A percentile compares a stretch with the other conserved stretches of the same genome.
phyloP scores from a whole-genome alignment of 371 early-diverging fungal genomes.

The Mucor racemosus region DNA sequence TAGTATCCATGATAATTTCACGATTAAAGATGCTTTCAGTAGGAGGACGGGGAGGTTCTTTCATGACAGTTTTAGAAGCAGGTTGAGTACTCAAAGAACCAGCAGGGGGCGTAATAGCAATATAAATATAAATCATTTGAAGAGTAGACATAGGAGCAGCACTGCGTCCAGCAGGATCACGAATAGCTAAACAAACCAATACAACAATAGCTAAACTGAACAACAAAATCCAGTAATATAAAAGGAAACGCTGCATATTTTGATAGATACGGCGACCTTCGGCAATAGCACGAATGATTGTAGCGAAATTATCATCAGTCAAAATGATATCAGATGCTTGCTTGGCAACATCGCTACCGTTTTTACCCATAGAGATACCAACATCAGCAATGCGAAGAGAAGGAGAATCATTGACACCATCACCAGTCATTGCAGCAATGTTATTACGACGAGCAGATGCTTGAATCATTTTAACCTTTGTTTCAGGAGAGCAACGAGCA shows the following conservation, averaged over 20 bases:
- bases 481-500: conserved; percentile 94
- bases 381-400: conserved; percentile 91
- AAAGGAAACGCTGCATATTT: conserved; percentile 93
- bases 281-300: conserved; percentile 81
- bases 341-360: conserved; percentile 92
- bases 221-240: conserved; percentile 77
- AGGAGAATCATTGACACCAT: conserved; percentile 94
- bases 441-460: conserved; percentile 83
- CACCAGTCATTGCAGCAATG: conserved; percentile 83
- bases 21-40: conserved; percentile 67
- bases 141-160: conserved; percentile 51
- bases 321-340: conserved; percentile 91
- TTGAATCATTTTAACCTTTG: conserved; percentile 95
- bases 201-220: conserved; percentile 53
- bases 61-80: conserved; percentile 79
- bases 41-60: conserved; percentile 78
- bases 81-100: conserved; percentile 81
- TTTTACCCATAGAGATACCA: conserved; percentile 91
- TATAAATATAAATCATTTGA: conserved; percentile 38
- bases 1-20: conserved; percentile 43
- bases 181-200: conserved; percentile 67
- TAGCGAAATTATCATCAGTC: conserved; percentile 86
- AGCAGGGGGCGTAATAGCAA: conserved; percentile 73
- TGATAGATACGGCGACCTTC: conserved; percentile 90
- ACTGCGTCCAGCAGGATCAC: conserved; percentile 83